Conservation (phyloP, 169 alveolate genomes). For the Miamiensis avidus region DNA sequence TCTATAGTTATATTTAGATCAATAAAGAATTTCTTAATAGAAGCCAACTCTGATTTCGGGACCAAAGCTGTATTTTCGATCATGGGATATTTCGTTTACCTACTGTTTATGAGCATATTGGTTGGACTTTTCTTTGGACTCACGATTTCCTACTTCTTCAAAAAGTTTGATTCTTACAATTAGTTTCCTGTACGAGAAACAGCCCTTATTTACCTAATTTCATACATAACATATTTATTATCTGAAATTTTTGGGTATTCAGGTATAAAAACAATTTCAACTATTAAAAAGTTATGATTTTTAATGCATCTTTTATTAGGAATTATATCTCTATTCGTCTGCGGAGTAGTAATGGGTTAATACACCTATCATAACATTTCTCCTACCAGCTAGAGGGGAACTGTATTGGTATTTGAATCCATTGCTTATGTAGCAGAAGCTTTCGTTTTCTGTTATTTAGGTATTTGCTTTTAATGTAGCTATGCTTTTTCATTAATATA, state of each 20-base stretch:
- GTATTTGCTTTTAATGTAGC: neutral
- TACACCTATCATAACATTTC: constrained; percentile 60
- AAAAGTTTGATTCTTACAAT: constrained; percentile 29
- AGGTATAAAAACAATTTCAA: too few relatives aligned
- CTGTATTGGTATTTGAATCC: constrained; percentile 53
- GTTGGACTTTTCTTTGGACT: constrained; percentile 45
- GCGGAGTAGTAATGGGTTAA: constrained; percentile 63
- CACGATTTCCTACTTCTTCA: constrained; percentile 38
- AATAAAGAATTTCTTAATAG: constrained; percentile 32
- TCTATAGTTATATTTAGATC: constrained; percentile 49
- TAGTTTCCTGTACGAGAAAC: constrained; percentile 44
- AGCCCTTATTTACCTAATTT: constrained; percentile 32
- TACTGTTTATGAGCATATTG: constrained; percentile 34
- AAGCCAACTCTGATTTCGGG: constrained; percentile 28
- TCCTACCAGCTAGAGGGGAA: constrained; percentile 50
- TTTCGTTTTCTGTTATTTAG: constrained; percentile 66
- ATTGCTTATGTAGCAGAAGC: constrained; percentile 62
- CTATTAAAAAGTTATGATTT: neutral
- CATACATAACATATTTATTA: constrained; percentile 48
- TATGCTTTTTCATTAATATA: too few relatives aligned
- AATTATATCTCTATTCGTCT: constrained; percentile 56
- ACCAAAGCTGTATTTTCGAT: constrained; percentile 31
- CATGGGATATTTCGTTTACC: constrained; percentile 28
- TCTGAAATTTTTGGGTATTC: constrained; percentile 37
- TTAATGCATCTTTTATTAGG: constrained; percentile 16